These are phyloP conservation scores for Bretschneidera sinensis DNA, from an alignment of 345 rosid species.

Conservation along the genomic window DNA sequence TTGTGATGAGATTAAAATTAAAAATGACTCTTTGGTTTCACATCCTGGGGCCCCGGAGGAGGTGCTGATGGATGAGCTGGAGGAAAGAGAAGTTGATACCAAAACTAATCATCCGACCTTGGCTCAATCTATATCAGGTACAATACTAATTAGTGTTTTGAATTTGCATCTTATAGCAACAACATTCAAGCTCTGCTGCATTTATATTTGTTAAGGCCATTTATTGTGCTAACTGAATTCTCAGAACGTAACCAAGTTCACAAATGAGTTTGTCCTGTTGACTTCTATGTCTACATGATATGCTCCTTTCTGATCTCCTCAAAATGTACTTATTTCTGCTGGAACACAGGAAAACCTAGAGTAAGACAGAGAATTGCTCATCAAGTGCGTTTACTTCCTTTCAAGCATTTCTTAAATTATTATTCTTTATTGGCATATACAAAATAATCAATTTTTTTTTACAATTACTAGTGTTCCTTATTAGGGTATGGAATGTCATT, in stretches of 20 bases:
- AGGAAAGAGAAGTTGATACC: slow-evolving; percentile 23
- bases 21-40: slow-evolving; percentile 13
- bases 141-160: background rate
- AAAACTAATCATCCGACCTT: slow-evolving; percentile 20
- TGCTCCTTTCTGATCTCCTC: background rate
- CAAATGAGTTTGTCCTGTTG: background rate
- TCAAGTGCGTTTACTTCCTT: slow-evolving; percentile 25
- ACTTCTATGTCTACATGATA: background rate
- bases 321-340: background rate
- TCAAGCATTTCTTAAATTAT: slow-evolving; percentile 32
- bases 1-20: slow-evolving; percentile 11
- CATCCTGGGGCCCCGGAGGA: slow-evolving; percentile 15
- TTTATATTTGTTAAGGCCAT: background rate
- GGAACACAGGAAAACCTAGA: slow-evolving; percentile 34
- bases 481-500: too few species aligned
- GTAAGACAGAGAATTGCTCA: slow-evolving; percentile 25
- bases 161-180: too few species aligned
- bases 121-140: slow-evolving; percentile 29
- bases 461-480: too few species aligned
- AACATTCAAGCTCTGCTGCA: background rate
- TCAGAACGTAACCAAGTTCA: background rate
- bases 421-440: background rate
- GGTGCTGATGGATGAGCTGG: slow-evolving; percentile 17
- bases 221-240: background rate
- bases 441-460: too few species aligned